phyloP scores from a whole-genome alignment of 2,329 filamentous ascomycete species.

The Cryphonectria naterciae region DNA sequence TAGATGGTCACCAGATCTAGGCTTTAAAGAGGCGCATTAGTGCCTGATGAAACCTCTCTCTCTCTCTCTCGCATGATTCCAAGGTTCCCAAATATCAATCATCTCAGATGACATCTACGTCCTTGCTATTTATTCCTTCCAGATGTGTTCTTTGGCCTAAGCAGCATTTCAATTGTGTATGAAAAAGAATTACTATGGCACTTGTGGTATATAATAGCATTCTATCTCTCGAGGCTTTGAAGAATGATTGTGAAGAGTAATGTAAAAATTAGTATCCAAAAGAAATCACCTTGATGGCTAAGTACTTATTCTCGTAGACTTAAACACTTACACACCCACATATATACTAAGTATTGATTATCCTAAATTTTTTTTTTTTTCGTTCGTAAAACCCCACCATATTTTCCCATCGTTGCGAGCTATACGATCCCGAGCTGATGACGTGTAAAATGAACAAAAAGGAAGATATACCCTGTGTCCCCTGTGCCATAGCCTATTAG shows the following conservation, averaged over 20 bases:
- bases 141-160: neutral
- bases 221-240: neutral
- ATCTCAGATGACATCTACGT: neutral
- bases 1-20: neutral
- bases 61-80: too few species aligned
- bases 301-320: too few species aligned
- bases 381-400: neutral
- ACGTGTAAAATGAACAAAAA: neutral
- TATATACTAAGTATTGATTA: too few species aligned
- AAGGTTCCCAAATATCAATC: neutral
- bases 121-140: neutral
- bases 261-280: neutral
- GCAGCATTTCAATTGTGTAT: neutral
- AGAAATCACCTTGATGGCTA: neutral
- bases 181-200: too few species aligned
- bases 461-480: neutral
- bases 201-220: neutral
- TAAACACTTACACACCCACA: neutral
- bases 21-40: neutral
- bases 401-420: neutral
- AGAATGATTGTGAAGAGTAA: neutral
- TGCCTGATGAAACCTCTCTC: neutral
- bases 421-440: neutral
- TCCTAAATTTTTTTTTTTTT: too few species aligned
- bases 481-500: neutral